Evolutionary conservation across 306 rosid species (phyloP), one percentile per base, ranked within the genome.

Genomic region (Dryas drummondii): DNA sequence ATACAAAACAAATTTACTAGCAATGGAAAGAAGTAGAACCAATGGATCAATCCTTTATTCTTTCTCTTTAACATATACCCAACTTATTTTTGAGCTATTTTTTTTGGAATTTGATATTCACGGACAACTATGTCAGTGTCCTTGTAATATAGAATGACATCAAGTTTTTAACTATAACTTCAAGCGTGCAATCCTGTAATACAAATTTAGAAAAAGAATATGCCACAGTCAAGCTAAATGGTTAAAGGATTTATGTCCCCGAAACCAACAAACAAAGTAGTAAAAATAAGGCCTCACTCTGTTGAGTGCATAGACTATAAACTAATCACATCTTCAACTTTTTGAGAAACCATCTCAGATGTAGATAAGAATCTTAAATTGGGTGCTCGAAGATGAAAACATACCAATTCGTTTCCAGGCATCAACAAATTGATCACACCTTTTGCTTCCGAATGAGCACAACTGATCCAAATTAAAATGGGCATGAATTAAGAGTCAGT

Each of bases 381-480:
- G 6, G 62, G 72, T 62, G 58, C 71, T 71, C 48, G 70, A 59
- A 72, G 40, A 66, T 63, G 77, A 66, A 76, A 65, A 44, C 87
- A 55, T 87, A 94, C 97, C 96, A 79, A 90, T 88, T 76, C 81
- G 73, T 79, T 87, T 86, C 98, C 93, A 94, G 19, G 75, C 82
- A 72, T 82, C 85, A 9, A 83, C 87, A 84, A 94, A 94, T 48
- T 82, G 86, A 53, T 78, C 86, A 77, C 88, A 94, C 7, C 67
- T 88, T 63, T 85, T 83, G 84, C 98, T 94, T 70, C 96, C 97
- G 47, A 74, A 74, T 69, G 98, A 94, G 86, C 83, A 87, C 80
- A 94, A 57, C 98, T 91, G 87, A 73, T 74, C 64, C 83, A 82
- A 74, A 84, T 58, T 61, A 26, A 40, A 75, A 42, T 4, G 7